Evolutionary conservation across 371 early-diverging fungal species (phyloP), one percentile per base, ranked within the genome.

Genomic region (Mortierella sp.): DNA sequence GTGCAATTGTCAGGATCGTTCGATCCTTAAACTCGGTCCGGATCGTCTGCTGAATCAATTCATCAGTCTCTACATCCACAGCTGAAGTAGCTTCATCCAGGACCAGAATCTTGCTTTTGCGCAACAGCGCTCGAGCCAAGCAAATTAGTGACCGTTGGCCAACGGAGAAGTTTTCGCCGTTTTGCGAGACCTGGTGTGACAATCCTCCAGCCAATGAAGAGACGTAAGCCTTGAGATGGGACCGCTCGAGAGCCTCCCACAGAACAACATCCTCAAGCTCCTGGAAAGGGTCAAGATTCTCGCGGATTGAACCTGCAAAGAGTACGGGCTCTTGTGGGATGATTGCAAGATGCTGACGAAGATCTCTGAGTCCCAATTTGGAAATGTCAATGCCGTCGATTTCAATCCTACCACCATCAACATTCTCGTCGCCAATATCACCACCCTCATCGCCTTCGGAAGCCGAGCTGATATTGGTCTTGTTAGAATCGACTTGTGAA

Each of bases 121-220:
- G 28, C 32, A 59, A 32, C 59, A 59, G 59, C 32, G 59, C 59
- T 35, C 35, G 28, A 6, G 59, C 59, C 35, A 59, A 0, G 35
- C 59, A 59, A 5, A 59, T 59, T 18, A 59, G 35, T 5, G 59
- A 59, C 5, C 59, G 16, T 26, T 59, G 32, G n/a, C 35, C 35
- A 28, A 59, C 59, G 0, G 59, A 59, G 24, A 59, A 32, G 59
- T 59, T 59, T 59, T 52, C 59, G 32, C 59, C 59, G n/a, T 59
- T 59, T 35, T 59, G 59, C 11, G 28, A 16, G 26, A 32, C 59
- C 14, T 28, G 28, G 8, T 11, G 16, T 4, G 59, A 59, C 18
- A 35, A 59, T 5, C 59, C 59, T 59, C 59, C 59, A 52, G 22
- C 52, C 22, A 52, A 52, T 9, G 52, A n/a, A 32, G 59, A 26